A percentile compares a stretch with the other conserved stretches of the same genome.
phyloP scores from a whole-genome alignment of 768 basidiomycete species.

The Daedaleopsis nitida region DNA sequence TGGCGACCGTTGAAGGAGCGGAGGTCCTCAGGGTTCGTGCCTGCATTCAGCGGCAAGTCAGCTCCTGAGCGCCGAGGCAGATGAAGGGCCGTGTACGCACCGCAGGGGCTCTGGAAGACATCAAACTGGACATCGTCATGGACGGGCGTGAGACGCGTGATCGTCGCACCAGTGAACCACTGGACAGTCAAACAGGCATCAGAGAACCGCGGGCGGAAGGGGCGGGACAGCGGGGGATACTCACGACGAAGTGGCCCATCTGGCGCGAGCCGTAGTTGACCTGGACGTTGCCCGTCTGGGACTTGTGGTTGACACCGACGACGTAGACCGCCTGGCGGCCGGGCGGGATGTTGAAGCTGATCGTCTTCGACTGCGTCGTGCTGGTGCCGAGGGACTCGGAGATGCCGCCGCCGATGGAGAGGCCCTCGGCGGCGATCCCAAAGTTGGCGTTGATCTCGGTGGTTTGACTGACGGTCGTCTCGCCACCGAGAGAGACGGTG shows the following conservation, averaged over 20 bases:
- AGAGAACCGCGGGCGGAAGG: no score
- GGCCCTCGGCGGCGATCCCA: slow-evolving; percentile 1
- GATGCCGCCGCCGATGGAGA: slow-evolving; percentile 13
- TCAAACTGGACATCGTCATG: no score
- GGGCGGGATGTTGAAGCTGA: slow-evolving; percentile 7
- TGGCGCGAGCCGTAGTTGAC: slow-evolving; percentile 9
- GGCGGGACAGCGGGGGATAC: background rate
- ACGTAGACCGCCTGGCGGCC: slow-evolving; percentile 14
- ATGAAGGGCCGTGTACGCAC: no score
- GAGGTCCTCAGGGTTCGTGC: no score
- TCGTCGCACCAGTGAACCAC: no score
- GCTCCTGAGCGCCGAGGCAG: no score
- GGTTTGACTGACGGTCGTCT: slow-evolving; percentile 1
- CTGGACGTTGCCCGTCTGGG: slow-evolving; percentile 11
- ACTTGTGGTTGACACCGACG: background rate
- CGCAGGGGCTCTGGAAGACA: no score
- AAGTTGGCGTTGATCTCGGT: slow-evolving; percentile 6
- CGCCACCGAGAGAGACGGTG: slow-evolving; percentile 6
- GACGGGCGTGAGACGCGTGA: no score
- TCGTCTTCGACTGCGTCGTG: background rate
- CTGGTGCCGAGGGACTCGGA: background rate
- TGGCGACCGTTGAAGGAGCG: no score
- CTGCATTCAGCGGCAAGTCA: no score
- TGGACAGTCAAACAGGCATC: no score
- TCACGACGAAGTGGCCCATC: slow-evolving; percentile 10